Evolutionary conservation across 164 flowering plant genomes (phyloP), one percentile per base, ranked within the genome.

Genomic region (Dillenia turbinata): DNA sequence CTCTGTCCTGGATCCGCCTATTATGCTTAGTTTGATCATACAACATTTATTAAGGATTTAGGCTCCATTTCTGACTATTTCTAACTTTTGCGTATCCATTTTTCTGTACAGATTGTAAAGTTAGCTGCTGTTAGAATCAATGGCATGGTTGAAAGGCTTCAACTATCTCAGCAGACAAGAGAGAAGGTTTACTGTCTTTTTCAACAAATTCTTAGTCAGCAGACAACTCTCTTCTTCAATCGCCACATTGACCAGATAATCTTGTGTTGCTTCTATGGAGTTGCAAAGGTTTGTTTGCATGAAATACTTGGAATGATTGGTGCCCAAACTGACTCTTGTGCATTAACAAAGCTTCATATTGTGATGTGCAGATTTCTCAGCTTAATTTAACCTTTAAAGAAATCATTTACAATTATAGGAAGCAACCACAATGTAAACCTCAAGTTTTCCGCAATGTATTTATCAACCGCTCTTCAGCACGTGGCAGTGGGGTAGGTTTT

Each of bases 201-300:
- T 56, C 95, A 92, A 69, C 86, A 81, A 75, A 83, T 89, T 44
- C 90, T 95, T 51, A 73, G 70, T 73, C 92, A 81, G 67, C 75
- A 71, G 66, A 92, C 94, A 9, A 60, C 84, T 44, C 80, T 95
- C 43, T 87, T 90, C 70, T 92, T 95, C 71, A 88, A 81, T 65
- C 85, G 96, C 44, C 98, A 95, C 64, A 90, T 95, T 60, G 99
- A 95, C 72, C 98, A 92, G 80, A 88, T 95, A 55, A 90, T 92
- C 59, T 89, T 95, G 10, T 85, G 96, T 69, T 83, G 95, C 77
- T 78, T 95, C 63, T 95, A 95, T 74, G 95, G 94, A 65, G 85
- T 95, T 66, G 90, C 97, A 43, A 95, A 95, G 97, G 99, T 95
- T 43, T 76, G 83, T 51, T 46, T 16, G 47, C 16, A 6, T 33